phyloP scores from a whole-genome alignment of 441 rosid genomes.

The Erodium trifolium region DNA sequence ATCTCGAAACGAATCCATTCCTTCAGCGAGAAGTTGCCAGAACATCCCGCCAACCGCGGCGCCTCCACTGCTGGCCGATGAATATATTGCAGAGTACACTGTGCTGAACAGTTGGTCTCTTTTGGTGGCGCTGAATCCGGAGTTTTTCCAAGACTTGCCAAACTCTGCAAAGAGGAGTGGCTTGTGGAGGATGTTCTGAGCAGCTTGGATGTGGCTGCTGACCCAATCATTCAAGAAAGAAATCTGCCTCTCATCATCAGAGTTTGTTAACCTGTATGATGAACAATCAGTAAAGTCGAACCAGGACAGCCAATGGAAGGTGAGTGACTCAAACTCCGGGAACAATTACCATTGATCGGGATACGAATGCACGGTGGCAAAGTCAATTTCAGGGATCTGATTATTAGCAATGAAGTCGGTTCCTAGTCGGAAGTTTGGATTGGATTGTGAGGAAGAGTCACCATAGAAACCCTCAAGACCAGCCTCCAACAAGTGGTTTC shows the following conservation, averaged over 20 bases:
- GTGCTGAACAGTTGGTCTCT: conserved; percentile 47
- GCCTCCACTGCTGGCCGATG: conserved; percentile 54
- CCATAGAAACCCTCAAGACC: conserved; percentile 77
- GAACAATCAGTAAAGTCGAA: too few species aligned
- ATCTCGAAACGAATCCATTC: conserved; percentile 27
- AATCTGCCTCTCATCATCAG: conserved; percentile 38
- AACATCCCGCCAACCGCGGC: conserved; percentile 15
- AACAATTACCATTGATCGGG: conserved; percentile 61
- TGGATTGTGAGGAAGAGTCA: conserved; percentile 37
- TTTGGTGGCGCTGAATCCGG: conserved; percentile 34
- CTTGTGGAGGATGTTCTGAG: conserved; percentile 42
- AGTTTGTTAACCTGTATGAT: conserved; percentile 40
- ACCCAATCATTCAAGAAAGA: conserved; percentile 68
- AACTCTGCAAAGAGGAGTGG: conserved; percentile 54
- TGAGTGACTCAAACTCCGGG: neutral
- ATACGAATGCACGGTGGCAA: conserved; percentile 57
- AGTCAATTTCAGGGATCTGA: conserved; percentile 50
- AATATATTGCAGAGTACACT: conserved; percentile 45
- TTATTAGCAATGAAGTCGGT: conserved; percentile 63
- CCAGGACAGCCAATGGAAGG: neutral
- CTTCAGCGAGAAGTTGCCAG: too few species aligned
- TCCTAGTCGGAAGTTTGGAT: conserved; percentile 47
- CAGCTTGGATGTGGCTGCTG: conserved; percentile 46
- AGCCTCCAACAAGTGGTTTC: conserved; percentile 58
- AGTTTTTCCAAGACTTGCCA: conserved; percentile 51